Conservation (phyloP, 2,329 filamentous ascomycete species). For the Ascochyta fabae region DNA sequence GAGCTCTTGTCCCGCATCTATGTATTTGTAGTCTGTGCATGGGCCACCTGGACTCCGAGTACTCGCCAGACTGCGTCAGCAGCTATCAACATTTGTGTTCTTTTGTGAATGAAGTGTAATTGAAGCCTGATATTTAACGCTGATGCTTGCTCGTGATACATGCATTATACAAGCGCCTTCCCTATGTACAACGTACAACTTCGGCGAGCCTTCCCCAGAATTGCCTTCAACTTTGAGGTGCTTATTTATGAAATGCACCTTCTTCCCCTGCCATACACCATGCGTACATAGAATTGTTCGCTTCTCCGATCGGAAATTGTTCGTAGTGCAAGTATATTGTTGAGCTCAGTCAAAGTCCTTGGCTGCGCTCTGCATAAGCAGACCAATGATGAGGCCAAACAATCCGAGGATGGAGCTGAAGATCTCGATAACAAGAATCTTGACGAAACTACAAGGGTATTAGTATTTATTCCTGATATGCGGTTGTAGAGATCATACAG, state of each 20-base stretch:
- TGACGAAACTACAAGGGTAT: constrained; percentile 76
- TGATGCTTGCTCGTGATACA: constrained; percentile 45
- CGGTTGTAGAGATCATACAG: constrained; percentile 67
- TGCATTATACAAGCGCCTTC: constrained; percentile 46
- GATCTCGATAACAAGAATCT: constrained; percentile 98
- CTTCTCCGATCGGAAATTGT: not conserved
- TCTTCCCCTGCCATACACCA: not conserved
- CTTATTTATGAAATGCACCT: constrained; percentile 19
- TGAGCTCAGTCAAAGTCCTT: constrained; percentile 65
- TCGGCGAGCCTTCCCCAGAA: constrained; percentile 3
- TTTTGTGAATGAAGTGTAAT: constrained; percentile 7
- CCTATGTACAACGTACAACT: constrained; percentile 42
- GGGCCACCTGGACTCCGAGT: constrained; percentile 22
- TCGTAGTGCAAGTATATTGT: not conserved
- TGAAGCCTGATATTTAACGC: constrained; percentile 34
- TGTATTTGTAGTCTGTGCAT: constrained; percentile 21
- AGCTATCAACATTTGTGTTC: not conserved
- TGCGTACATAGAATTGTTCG: not conserved
- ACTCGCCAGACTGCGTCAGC: constrained; percentile 5
- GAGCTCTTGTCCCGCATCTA: constrained; percentile 28
- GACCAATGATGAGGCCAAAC: constrained; percentile 93
- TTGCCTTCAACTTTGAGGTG: constrained; percentile 5
- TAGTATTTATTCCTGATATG: not conserved
- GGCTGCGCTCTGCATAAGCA: constrained; percentile 86
- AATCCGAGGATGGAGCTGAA: constrained; percentile 97